Evolutionary conservation across 2,329 filamentous ascomycete species (phyloP).

Genomic region (Penicillium sp.): DNA sequence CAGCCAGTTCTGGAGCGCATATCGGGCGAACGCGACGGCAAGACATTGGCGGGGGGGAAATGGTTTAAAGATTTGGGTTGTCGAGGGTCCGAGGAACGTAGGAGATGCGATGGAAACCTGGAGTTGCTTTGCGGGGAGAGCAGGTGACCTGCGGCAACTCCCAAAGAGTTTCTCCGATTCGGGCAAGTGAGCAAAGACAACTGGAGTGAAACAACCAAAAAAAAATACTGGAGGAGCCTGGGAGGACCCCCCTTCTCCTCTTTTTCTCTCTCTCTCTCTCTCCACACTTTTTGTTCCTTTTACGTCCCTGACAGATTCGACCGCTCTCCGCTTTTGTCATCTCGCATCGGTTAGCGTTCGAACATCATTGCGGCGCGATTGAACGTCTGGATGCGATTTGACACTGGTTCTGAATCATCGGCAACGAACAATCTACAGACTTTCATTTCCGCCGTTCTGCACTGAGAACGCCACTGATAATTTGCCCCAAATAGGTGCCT

Average conservation of each 20-base stretch:
- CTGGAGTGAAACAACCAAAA: background rate
- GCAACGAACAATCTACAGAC: background rate
- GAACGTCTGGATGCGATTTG: background rate
- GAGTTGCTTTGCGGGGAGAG: conserved; percentile 19
- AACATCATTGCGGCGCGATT: background rate
- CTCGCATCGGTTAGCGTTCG: background rate
- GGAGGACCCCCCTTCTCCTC: background rate
- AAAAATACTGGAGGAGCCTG: background rate
- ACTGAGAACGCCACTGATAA: too few relatives aligned
- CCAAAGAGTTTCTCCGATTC: background rate
- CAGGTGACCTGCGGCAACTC: conserved; percentile 9
- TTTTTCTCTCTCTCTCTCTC: background rate
- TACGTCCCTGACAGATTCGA: background rate
- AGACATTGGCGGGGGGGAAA: conserved; percentile 18
- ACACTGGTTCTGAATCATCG: background rate
- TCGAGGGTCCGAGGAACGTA: background rate
- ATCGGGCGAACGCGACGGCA: conserved; percentile 24
- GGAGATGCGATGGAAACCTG: conserved; percentile 14
- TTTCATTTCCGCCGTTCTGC: background rate
- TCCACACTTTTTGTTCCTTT: background rate
- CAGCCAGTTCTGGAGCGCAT: conserved; percentile 43
- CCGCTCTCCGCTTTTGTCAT: background rate
- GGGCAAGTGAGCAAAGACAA: background rate
- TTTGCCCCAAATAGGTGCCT: too few relatives aligned
- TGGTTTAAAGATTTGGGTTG: background rate